phyloP scores from a whole-genome alignment of 129 eudicot species.

The Flaveria trinervia region DNA sequence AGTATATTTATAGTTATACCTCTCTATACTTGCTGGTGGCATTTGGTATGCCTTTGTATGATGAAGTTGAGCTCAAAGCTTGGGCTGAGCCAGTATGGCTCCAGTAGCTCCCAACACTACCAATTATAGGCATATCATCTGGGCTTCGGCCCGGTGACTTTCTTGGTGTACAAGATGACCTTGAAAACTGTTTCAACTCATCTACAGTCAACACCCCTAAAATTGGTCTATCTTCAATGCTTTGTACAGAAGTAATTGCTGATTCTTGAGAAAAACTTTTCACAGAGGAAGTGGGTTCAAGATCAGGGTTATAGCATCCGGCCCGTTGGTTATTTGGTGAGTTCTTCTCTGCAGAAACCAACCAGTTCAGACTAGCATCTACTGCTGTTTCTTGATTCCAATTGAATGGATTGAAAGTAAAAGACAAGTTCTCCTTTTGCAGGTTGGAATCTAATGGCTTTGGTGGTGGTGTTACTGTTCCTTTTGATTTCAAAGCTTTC shows the following conservation, averaged over 20 bases:
- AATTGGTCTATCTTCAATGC: slow-evolving; percentile 79
- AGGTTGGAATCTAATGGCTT: slow-evolving; percentile 28
- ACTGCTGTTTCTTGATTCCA: slow-evolving; percentile 63
- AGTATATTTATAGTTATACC: slow-evolving; percentile 41
- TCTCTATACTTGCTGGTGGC: slow-evolving; percentile 95
- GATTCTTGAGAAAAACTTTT: slow-evolving; percentile 59
- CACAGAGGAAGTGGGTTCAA: slow-evolving; percentile 42
- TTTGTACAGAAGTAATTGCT: slow-evolving; percentile 37
- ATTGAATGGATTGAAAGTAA: slow-evolving; percentile 21
- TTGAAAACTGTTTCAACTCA: slow-evolving; percentile 66
- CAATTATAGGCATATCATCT: slow-evolving; percentile 89
- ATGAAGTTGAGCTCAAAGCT: slow-evolving; percentile 47
- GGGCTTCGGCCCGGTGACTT: slow-evolving; percentile 86
- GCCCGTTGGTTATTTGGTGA: slow-evolving; percentile 44
- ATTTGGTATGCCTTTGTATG: slow-evolving; percentile 95
- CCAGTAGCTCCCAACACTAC: slow-evolving; percentile 88
- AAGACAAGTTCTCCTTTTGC: slow-evolving; percentile 71
- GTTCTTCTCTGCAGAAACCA: slow-evolving; percentile 37
- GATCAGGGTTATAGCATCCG: slow-evolving; percentile 19
- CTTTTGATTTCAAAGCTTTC: slow-evolving; percentile 70
- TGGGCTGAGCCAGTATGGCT: slow-evolving; percentile 41
- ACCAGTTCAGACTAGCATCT: slow-evolving; percentile 92
- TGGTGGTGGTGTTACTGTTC: slow-evolving; percentile 19
- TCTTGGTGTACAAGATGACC: slow-evolving; percentile 57
- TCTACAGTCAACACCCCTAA: slow-evolving; percentile 88